Evolutionary conservation across 2,329 filamentous ascomycete genomes (phyloP).

Genomic region (Pestalotiopsis sp.): DNA sequence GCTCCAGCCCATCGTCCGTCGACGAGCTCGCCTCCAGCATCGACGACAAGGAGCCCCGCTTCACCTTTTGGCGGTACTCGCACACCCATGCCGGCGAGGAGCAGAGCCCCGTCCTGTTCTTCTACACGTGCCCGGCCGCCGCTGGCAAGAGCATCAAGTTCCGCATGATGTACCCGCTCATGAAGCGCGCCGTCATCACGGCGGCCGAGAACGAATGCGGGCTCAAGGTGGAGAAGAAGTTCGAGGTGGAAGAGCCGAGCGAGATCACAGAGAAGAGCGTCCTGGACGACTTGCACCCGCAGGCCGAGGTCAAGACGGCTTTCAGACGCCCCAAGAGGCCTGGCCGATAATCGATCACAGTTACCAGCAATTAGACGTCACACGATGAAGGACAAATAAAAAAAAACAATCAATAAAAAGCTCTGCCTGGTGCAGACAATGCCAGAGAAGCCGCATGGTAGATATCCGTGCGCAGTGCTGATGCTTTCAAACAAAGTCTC

Average conservation of each 20-base stretch:
- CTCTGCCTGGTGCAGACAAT: slow-evolving; percentile 4
- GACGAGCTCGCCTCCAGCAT: slow-evolving; percentile 62
- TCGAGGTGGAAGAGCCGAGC: slow-evolving; percentile 67
- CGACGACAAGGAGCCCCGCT: slow-evolving; percentile 70
- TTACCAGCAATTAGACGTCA: neutral
- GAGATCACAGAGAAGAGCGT: slow-evolving; percentile 73
- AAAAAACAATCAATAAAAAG: slow-evolving; percentile 5
- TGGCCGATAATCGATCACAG: slow-evolving; percentile 53
- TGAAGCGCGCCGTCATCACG: slow-evolving; percentile 68
- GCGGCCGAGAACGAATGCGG: slow-evolving; percentile 68
- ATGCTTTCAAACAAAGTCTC: neutral
- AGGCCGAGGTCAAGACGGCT: slow-evolving; percentile 64
- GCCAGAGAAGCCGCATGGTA: neutral
- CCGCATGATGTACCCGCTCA: slow-evolving; percentile 81
- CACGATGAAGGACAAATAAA: neutral
- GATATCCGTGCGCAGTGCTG: slow-evolving; percentile 1
- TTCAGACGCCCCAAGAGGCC: slow-evolving; percentile 82
- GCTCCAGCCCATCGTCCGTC: slow-evolving; percentile 55
- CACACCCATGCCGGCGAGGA: slow-evolving; percentile 57
- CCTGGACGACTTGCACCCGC: slow-evolving; percentile 68
- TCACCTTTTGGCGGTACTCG: slow-evolving; percentile 74
- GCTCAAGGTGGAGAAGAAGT: slow-evolving; percentile 69
- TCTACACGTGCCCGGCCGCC: slow-evolving; percentile 78
- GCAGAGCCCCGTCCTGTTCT: slow-evolving; percentile 69
- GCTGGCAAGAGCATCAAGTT: slow-evolving; percentile 74